Evolutionary conservation across 83 land plant species (phyloP).

Genomic region (Thuja plicata): DNA sequence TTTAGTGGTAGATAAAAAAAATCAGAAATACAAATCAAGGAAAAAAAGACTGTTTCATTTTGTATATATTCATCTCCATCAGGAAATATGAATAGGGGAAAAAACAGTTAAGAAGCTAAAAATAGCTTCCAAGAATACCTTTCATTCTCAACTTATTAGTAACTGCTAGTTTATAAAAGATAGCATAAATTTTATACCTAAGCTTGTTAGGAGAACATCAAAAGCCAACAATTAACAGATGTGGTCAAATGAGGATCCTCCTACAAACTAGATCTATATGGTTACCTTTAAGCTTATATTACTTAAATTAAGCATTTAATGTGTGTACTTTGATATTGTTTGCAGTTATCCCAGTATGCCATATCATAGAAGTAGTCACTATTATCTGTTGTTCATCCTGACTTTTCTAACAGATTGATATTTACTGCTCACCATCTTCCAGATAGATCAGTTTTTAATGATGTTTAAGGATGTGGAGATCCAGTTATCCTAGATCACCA

Average conservation of each 20-base stretch:
- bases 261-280: not conserved
- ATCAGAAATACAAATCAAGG: not conserved
- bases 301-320: not conserved
- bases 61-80: not conserved
- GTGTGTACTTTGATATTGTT: not conserved
- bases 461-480: too few relatives aligned
- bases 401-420: too few relatives aligned
- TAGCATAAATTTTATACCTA: not conserved
- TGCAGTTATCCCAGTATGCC: too few relatives aligned
- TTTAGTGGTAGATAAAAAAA: too few relatives aligned
- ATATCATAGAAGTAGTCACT: too few relatives aligned
- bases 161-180: not conserved
- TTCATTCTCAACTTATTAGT: not conserved
- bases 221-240: not conserved
- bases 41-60: not conserved
- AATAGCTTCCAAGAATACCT: not conserved
- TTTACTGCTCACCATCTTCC: too few relatives aligned
- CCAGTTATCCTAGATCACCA: not conserved
- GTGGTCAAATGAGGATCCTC: not conserved
- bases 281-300: not conserved
- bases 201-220: not conserved
- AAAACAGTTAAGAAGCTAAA: too few relatives aligned
- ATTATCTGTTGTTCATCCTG: too few relatives aligned
- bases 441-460: too few relatives aligned
- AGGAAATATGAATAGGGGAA: not conserved